phyloP scores from a whole-genome alignment of 176 grass and related monocot genomes.

The Melocanna baccifera region DNA sequence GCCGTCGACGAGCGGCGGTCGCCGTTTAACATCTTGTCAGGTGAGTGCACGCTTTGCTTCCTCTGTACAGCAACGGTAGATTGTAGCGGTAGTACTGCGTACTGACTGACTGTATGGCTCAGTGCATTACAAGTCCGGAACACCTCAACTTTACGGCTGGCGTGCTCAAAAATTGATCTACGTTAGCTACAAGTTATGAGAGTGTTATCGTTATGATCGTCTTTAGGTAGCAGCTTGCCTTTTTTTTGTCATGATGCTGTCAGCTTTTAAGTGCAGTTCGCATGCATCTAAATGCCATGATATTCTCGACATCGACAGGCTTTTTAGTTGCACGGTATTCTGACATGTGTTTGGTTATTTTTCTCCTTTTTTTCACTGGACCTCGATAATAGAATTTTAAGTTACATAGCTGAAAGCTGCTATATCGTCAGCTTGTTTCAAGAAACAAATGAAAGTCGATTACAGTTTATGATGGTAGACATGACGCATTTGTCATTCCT shows the following conservation, averaged over 20 bases:
- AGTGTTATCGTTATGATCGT: not conserved
- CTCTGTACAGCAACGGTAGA: not conserved
- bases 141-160: not conserved
- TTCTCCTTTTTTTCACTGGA: not conserved
- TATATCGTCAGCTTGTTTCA: not conserved
- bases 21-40: constrained; percentile 74
- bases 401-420: not conserved
- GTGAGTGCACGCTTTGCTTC: constrained; percentile 43
- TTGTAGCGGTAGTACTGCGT: not conserved
- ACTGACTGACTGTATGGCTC: not conserved
- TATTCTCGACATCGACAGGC: not conserved
- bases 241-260: constrained; percentile 28
- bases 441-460: not conserved
- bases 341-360: not conserved
- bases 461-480: not conserved
- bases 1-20: constrained; percentile 56
- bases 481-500: not conserved
- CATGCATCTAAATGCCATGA: constrained; percentile 29
- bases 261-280: constrained; percentile 18
- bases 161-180: not conserved
- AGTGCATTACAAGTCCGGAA: not conserved
- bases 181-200: not conserved
- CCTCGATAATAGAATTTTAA: not conserved
- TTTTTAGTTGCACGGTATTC: not conserved
- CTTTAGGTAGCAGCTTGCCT: not conserved